Evolutionary conservation across 1,139 yeast species (phyloP).

Genomic region (Diutina siamensis): DNA sequence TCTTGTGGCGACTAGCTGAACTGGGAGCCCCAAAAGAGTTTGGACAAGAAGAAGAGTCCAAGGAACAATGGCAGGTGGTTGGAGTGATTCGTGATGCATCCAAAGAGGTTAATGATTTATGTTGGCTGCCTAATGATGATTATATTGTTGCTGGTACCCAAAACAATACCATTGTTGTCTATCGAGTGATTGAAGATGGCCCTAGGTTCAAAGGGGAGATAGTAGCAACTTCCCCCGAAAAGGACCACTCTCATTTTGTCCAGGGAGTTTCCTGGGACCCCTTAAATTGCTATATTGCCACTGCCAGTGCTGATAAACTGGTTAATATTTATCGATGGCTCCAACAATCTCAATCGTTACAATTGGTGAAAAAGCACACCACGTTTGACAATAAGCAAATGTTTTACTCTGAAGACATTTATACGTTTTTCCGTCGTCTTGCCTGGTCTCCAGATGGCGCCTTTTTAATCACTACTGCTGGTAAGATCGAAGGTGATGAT

Average conservation of each 20-base stretch:
- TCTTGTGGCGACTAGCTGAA: slow-evolving; percentile 64
- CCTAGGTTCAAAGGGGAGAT: slow-evolving; percentile 33
- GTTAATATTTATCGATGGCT: slow-evolving; percentile 43
- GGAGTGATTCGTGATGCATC: background rate
- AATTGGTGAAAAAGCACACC: slow-evolving; percentile 1
- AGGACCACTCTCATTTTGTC: slow-evolving; percentile 74
- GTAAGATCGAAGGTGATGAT: background rate
- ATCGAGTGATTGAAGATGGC: slow-evolving; percentile 22
- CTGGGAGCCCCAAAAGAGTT: slow-evolving; percentile 38
- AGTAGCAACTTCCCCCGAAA: slow-evolving; percentile 39
- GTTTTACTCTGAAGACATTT: slow-evolving; percentile 78
- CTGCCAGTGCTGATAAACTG: slow-evolving; percentile 85
- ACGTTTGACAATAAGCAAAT: slow-evolving; percentile 13
- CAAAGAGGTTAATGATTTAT: slow-evolving; percentile 70
- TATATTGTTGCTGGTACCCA: slow-evolving; percentile 81
- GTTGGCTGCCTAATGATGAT: slow-evolving; percentile 81
- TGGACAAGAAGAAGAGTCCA: slow-evolving; percentile 33
- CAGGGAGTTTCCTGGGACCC: slow-evolving; percentile 99
- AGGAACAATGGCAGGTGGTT: slow-evolving; percentile 66
- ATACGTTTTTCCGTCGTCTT: slow-evolving; percentile 80
- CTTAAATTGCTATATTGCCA: slow-evolving; percentile 55
- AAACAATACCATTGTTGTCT: slow-evolving; percentile 74
- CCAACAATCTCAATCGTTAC: background rate
- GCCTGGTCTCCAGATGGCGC: slow-evolving; percentile 86
- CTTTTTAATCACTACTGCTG: slow-evolving; percentile 55